Percentiles rank a stretch among this genome's conserved stretches.
Evolutionary conservation across 1,284 basidiomycete species (phyloP).

Genomic region (Cryptococcus hybrid): DNA sequence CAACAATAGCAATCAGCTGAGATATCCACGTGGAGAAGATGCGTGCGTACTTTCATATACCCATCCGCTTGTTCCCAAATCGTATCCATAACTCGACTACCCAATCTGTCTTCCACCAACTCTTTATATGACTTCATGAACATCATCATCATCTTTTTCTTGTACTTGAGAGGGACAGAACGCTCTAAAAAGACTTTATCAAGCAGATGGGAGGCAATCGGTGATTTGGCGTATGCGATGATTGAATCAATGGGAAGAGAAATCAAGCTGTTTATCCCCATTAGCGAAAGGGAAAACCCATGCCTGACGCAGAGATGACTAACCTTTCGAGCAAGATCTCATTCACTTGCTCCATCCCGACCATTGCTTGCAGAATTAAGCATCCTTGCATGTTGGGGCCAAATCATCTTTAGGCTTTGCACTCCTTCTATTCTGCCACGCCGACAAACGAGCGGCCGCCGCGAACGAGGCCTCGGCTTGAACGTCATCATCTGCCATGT

Average conservation of each 20-base stretch:
- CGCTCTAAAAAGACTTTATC: constrained; percentile 72
- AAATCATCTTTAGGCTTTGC: constrained; percentile 38
- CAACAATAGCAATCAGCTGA: background rate
- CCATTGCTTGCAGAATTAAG: constrained; percentile 74
- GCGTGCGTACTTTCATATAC: constrained; percentile 69
- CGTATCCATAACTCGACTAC: constrained; percentile 80
- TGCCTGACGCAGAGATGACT: constrained; percentile 11
- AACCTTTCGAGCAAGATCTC: constrained; percentile 67
- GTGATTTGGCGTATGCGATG: constrained; percentile 65
- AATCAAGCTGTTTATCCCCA: constrained; percentile 55
- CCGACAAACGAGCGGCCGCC: constrained; percentile 30
- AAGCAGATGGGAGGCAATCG: constrained; percentile 75
- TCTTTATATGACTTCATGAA: constrained; percentile 73
- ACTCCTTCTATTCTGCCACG: constrained; percentile 45
- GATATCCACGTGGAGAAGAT: background rate
- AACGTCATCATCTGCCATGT: constrained; percentile 17
- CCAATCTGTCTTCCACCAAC: constrained; percentile 81
- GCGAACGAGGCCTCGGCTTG: constrained; percentile 41
- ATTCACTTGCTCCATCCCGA: constrained; percentile 67
- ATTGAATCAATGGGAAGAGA: constrained; percentile 61
- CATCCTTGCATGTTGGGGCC: constrained; percentile 79
- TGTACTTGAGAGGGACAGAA: constrained; percentile 63
- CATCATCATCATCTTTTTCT: constrained; percentile 67
- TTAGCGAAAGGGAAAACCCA: too few relatives aligned
- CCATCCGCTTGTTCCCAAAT: constrained; percentile 81